These are phyloP conservation scores for Cutaneotrichosporon cyanovorans DNA, from an alignment of 1,284 basidiomycete genomes.

Conservation along the genomic window DNA sequence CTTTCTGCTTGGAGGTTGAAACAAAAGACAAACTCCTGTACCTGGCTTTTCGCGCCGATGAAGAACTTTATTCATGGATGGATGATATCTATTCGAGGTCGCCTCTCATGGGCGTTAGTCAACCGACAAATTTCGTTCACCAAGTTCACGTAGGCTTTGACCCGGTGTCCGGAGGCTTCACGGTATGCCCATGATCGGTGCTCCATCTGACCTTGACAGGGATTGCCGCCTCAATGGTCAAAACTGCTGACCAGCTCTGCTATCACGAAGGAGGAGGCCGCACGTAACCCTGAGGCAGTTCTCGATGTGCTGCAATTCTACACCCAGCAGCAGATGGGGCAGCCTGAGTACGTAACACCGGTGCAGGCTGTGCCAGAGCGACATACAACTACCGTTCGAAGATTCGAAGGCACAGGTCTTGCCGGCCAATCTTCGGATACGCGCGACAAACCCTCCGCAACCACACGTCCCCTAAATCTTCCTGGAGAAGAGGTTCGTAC, in stretches of 20 bases:
- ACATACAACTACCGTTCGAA: conserved; percentile 51
- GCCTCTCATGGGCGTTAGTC: conserved; percentile 84
- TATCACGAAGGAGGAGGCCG: conserved; percentile 96
- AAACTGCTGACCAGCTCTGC: conserved; percentile 91
- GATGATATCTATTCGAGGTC: conserved; percentile 91
- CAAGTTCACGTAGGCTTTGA: conserved; percentile 98
- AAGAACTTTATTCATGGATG: conserved; percentile 93
- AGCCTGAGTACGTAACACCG: conserved; percentile 17
- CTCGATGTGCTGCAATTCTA: conserved; percentile 97
- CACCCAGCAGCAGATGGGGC: conserved; percentile 76
- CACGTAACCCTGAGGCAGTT: conserved; percentile 92
- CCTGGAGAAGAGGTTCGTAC: conserved; percentile 2
- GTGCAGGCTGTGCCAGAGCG: conserved; percentile 48
- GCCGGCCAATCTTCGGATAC: conserved; percentile 50
- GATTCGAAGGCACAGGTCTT: conserved; percentile 78
- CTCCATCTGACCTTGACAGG: conserved; percentile 49
- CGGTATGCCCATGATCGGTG: conserved; percentile 53
- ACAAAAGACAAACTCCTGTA: conserved; percentile 61
- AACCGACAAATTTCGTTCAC: conserved; percentile 95
- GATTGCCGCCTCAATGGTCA: conserved; percentile 94
- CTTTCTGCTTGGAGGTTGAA: conserved; percentile 80
- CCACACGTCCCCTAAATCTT: not conserved
- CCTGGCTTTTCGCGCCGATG: conserved; percentile 69
- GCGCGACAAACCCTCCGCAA: not conserved
- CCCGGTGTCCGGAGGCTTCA: conserved; percentile 85